Conservation (phyloP, 169 alveolate genomes). For the Pseudocohnilembus persalinus region DNA sequence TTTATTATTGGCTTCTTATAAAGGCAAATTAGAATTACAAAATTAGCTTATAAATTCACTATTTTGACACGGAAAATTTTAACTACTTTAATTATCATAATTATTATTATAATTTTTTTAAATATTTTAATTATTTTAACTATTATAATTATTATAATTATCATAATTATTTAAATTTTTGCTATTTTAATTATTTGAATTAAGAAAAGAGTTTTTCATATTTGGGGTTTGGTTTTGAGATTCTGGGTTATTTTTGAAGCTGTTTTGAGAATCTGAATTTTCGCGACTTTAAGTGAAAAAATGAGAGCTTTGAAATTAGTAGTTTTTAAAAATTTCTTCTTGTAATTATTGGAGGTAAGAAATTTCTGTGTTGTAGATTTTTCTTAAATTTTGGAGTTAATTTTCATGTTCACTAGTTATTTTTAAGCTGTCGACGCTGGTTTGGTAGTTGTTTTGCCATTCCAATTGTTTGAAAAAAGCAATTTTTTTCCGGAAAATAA, state of each 20-base stretch:
- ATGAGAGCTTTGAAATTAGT: background rate
- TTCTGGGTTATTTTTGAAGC: background rate
- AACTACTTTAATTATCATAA: no score
- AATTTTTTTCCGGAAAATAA: background rate
- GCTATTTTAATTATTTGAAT: background rate
- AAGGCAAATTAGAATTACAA: no score
- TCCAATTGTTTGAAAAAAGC: background rate
- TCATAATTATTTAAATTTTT: no score
- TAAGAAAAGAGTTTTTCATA: background rate
- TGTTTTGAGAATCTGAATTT: no score
- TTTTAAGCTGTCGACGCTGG: background rate
- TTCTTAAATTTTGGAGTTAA: background rate
- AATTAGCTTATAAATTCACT: no score
- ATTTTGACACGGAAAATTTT: no score
- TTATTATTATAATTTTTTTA: no score
- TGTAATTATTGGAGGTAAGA: background rate
- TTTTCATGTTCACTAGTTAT: background rate
- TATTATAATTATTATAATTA: no score
- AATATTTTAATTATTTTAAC: no score
- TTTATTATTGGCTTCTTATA: no score
- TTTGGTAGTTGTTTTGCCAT: background rate
- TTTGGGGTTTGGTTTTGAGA: background rate
- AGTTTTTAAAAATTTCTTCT: background rate
- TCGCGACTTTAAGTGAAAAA: background rate
- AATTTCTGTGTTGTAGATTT: background rate